These are phyloP conservation scores for Chloris gayana DNA, from an alignment of 176 grass and related monocot species.

Conservation along the genomic window DNA sequence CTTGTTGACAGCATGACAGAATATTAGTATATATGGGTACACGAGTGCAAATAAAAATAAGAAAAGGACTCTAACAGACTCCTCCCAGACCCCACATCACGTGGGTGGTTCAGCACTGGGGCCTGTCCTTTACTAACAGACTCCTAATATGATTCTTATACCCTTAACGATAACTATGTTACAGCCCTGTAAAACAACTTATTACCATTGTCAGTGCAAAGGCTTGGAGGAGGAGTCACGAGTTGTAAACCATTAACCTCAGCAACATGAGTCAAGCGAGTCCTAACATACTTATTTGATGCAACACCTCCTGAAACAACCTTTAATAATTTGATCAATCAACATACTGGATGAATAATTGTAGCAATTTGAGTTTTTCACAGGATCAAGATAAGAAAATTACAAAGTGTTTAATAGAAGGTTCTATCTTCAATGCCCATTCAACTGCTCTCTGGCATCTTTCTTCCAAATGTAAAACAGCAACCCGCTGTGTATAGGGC, in stretches of 20 bases:
- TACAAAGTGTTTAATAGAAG: constrained; percentile 93
- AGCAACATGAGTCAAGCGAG: constrained; percentile 63
- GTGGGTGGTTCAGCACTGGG: no score
- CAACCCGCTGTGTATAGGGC: constrained; percentile 68
- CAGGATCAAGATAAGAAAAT: constrained; percentile 43
- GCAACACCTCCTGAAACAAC: constrained; percentile 97
- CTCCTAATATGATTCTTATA: no score
- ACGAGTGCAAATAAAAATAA: no score
- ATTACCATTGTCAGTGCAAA: constrained; percentile 98
- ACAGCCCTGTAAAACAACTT: constrained; percentile 7
- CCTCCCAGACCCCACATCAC: no score
- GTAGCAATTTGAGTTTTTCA: constrained; percentile 12
- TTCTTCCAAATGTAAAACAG: constrained; percentile 98
- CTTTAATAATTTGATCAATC: constrained; percentile 50
- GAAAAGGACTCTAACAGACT: no score
- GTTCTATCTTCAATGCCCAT: constrained; percentile 95
- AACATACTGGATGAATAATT: constrained; percentile 9
- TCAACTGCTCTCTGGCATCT: constrained; percentile 95
- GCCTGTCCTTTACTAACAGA: no score
- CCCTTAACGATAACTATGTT: no score
- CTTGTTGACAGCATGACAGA: no score
- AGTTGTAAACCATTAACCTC: constrained; percentile 68
- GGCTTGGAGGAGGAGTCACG: constrained; percentile 79
- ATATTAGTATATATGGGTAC: no score
- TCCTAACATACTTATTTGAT: constrained; percentile 86